phyloP scores from a whole-genome alignment of 306 rosid species.

The Quercus cerris region DNA sequence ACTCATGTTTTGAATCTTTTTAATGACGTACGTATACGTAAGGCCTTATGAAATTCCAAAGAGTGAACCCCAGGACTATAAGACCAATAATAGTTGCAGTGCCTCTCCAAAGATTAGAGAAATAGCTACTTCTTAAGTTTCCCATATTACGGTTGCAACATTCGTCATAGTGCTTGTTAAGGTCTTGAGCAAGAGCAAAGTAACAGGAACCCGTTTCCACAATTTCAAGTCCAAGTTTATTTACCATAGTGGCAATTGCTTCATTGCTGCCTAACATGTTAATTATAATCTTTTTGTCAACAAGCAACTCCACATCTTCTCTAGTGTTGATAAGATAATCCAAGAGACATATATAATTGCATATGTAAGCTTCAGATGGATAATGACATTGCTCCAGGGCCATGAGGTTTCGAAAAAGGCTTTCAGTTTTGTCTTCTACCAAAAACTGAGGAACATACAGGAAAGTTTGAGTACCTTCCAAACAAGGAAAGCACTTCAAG shows the following conservation, averaged over 20 bases:
- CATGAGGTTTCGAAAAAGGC: constrained; percentile 15
- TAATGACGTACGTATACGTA: not conserved
- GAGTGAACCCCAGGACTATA: not conserved
- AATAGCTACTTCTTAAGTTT: constrained; percentile 19
- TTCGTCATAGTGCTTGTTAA: not conserved
- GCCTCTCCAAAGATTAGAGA: constrained; percentile 30
- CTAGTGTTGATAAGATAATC: constrained; percentile 17
- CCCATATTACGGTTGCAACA: constrained; percentile 14
- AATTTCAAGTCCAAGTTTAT: constrained; percentile 4
- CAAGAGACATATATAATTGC: constrained; percentile 21
- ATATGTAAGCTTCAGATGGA: constrained; percentile 4
- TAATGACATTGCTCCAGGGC: constrained; percentile 34
- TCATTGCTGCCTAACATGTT: constrained; percentile 25
- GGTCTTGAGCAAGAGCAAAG: not conserved
- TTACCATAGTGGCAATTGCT: constrained; percentile 13
- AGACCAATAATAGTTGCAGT: constrained; percentile 29
- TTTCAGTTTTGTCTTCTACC: too few relatives aligned
- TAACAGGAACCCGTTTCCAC: constrained; percentile 1
- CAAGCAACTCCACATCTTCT: constrained; percentile 20
- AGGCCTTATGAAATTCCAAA: not conserved
- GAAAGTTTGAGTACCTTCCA: too few relatives aligned
- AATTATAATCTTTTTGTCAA: constrained; percentile 4
- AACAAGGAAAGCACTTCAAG: too few relatives aligned
- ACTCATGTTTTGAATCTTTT: too few relatives aligned
- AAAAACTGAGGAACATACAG: too few relatives aligned